These are phyloP conservation scores for Calcarisporium arbuscula DNA, from an alignment of 2,329 filamentous ascomycete genomes.

Conservation along the genomic window DNA sequence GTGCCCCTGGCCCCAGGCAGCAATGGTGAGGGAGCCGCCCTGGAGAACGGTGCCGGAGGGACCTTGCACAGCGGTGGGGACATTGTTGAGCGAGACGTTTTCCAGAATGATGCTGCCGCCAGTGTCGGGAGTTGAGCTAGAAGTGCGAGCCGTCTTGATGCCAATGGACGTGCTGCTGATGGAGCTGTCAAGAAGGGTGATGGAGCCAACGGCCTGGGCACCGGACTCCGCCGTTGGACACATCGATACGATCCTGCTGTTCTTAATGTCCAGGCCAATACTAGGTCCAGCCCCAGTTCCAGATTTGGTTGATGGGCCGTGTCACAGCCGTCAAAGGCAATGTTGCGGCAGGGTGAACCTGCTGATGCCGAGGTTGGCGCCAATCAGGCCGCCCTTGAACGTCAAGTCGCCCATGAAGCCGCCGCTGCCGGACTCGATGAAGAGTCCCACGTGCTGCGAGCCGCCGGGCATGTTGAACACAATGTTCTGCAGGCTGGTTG, in stretches of 20 bases:
- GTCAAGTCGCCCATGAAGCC: constrained; percentile 63
- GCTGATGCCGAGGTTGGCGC: constrained; percentile 55
- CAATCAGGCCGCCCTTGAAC: constrained; percentile 63
- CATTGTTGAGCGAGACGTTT: constrained; percentile 5
- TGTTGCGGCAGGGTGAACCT: constrained; percentile 65
- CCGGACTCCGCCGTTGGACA: constrained; percentile 40
- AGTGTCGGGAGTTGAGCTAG: too few species aligned
- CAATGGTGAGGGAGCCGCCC: too few species aligned
- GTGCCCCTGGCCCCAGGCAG: constrained; percentile 5
- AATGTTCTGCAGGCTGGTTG: constrained; percentile 25
- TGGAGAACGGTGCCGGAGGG: constrained; percentile 1
- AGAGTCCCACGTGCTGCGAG: constrained; percentile 51
- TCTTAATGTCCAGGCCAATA: constrained; percentile 57
- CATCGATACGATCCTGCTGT: constrained; percentile 60
- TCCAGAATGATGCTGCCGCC: constrained; percentile 5
- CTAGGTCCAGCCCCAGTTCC: constrained; percentile 75
- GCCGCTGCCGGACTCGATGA: constrained; percentile 58
- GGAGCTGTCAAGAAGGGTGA: constrained; percentile 67
- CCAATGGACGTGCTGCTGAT: constrained; percentile 62
- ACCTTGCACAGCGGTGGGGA: constrained; percentile 3
- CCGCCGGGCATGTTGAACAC: neutral
- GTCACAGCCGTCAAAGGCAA: constrained; percentile 58
- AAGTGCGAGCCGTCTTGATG: constrained; percentile 64
- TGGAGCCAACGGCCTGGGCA: constrained; percentile 63
- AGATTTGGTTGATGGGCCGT: constrained; percentile 66